Conservation (phyloP, 352 stramenopile genomes). For the Plasmopara halstedii region DNA sequence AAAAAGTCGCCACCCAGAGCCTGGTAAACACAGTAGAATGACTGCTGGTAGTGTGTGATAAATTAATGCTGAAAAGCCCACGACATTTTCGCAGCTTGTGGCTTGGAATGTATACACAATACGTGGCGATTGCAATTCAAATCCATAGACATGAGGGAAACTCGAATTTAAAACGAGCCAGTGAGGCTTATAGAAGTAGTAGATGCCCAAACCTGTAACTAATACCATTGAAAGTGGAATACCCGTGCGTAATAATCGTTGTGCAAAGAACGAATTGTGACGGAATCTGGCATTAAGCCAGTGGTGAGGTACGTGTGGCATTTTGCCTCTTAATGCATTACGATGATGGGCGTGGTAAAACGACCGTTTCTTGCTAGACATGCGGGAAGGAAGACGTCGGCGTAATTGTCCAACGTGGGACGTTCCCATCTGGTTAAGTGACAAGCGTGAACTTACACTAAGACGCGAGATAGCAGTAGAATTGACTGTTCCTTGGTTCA, state of each 20-base stretch:
- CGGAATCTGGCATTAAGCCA: constrained; percentile 54
- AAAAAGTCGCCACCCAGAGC: constrained; percentile 47
- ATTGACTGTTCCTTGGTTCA: constrained; percentile 20
- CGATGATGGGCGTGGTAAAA: constrained; percentile 31
- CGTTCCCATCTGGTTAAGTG: constrained; percentile 13
- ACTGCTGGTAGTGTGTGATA: constrained; percentile 57
- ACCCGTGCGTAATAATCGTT: constrained; percentile 42
- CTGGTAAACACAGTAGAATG: constrained; percentile 51
- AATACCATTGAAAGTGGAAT: constrained; percentile 33
- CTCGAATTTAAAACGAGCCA: constrained; percentile 34
- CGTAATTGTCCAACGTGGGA: constrained; percentile 14
- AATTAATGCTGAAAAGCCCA: constrained; percentile 67
- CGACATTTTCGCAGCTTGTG: constrained; percentile 65
- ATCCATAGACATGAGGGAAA: constrained; percentile 30
- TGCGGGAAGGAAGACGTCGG: constrained; percentile 11
- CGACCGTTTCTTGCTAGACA: constrained; percentile 44
- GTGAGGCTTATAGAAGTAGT: constrained; percentile 59
- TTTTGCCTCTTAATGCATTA: constrained; percentile 28
- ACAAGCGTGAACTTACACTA: constrained; percentile 22
- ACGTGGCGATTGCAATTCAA: constrained; percentile 35
- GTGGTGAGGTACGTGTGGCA: constrained; percentile 43
- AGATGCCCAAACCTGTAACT: constrained; percentile 42
- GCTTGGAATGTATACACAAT: constrained; percentile 63
- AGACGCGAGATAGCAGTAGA: constrained; percentile 12
- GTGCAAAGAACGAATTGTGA: constrained; percentile 78